Evolutionary conservation across 495 filamentous ascomycete species (phyloP), one percentile per base, ranked within the genome.

Genomic region (Trichoderma orchidacearum): DNA sequence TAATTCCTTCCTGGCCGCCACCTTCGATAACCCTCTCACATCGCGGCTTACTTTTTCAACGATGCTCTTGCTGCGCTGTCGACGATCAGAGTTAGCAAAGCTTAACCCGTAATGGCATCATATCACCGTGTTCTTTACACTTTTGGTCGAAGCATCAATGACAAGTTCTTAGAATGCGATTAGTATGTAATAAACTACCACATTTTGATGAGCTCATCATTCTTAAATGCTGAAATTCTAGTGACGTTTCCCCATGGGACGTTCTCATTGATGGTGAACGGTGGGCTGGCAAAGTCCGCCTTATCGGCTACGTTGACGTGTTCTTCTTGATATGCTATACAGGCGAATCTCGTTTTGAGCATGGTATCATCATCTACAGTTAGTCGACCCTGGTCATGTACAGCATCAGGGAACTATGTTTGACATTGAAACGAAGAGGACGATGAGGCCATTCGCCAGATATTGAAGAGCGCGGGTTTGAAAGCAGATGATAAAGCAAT

Each of bases 241-340:
- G 69, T 53, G 67, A 71, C 54, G 65, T 74, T 53, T 68, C 72
- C 51, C 70, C 71, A 7, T 74, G 71, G 71, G 70, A 74, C 27
- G 64, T 72, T 21, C 56, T 67, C 34, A 65, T 74, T 59, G 65
- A 74, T 55, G 63, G 60, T n/a, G 61, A 73, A 32, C 59, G 64
- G 51, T 72, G 67, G 70, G 56, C 64, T 13, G 71, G 71, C 27
- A 72, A 68, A 48, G 50, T 72, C 18, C 70, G 70, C 17, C 61
- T 72, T n/a, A 58, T 74, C 15, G 71, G 69, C 13, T 72, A 71
- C 51, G 68, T 74, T 45, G 71, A 72, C 50, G 60, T 68, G 8
- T 71, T 74, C 59, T 72, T 68, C 54, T 60, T 74, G 29, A 71
- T 74, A 38, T 69, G 68, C 54, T 74, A 74, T 57, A 68, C 69